These are phyloP conservation scores for Bolboschoenus planiculmis DNA, from an alignment of 176 grass and related monocot species.

Conservation along the genomic window DNA sequence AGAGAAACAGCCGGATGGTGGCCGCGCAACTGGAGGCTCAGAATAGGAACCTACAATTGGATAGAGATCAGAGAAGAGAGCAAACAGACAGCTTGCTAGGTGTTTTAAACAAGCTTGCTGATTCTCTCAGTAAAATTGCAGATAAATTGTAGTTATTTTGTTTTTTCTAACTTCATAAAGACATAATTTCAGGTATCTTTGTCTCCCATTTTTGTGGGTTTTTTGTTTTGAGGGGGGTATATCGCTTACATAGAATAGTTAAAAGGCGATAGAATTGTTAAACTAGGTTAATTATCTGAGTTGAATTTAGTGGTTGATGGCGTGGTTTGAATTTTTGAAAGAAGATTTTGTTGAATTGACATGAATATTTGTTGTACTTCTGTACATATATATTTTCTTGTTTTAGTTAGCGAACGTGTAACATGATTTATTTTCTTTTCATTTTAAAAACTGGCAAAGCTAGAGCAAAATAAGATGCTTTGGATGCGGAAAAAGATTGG, in stretches of 20 bases:
- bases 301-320: background rate
- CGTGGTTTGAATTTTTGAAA: background rate
- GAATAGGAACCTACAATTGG: conserved; percentile 61
- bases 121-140: conserved; percentile 84
- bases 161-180: background rate
- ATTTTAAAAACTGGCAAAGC: background rate
- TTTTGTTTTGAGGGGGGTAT: background rate
- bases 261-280: conserved; percentile 8
- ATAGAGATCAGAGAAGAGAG: conserved; percentile 77
- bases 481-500: background rate
- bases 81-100: conserved; percentile 55
- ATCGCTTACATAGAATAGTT: conserved; percentile 11
- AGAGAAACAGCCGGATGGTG: conserved; percentile 60
- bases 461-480: background rate
- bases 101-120: conserved; percentile 71
- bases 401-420: background rate
- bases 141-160: conserved; percentile 70
- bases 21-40: conserved; percentile 57
- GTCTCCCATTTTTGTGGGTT: background rate
- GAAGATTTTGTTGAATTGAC: background rate
- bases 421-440: background rate
- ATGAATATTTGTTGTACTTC: background rate
- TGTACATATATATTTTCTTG: background rate
- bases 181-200: background rate
- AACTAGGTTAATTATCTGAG: background rate